These are phyloP conservation scores for Gossypium schwendimanii DNA, from an alignment of 441 rosid genomes.

Conservation along the genomic window DNA sequence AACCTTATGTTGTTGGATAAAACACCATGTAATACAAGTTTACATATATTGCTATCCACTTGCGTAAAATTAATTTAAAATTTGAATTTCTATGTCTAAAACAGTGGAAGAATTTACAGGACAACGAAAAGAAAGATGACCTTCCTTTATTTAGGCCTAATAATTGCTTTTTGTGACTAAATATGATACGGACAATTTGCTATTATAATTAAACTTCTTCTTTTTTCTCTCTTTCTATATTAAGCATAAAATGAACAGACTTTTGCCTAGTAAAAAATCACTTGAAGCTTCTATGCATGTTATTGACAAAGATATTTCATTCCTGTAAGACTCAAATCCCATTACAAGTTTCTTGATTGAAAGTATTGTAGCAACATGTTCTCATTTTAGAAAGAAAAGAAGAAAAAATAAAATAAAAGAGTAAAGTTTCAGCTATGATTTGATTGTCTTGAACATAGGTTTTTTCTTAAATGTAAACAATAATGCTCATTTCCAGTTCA, in stretches of 20 bases:
- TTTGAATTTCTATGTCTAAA: too few species aligned
- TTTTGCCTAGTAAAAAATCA: neutral
- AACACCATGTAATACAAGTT: neutral
- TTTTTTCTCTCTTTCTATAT: too few species aligned
- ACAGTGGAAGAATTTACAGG: neutral
- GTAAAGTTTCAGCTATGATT: neutral
- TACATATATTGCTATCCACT: neutral
- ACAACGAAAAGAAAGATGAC: neutral
- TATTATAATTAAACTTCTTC: neutral
- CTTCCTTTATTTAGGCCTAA: neutral
- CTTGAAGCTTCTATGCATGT: neutral
- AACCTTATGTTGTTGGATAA: neutral
- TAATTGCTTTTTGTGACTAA: neutral
- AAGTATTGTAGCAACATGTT: neutral
- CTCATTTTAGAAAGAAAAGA: neutral
- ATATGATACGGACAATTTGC: neutral
- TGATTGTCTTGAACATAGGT: neutral
- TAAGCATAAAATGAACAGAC: too few species aligned
- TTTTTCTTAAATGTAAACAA: neutral
- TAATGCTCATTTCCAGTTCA: neutral
- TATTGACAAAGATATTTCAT: neutral
- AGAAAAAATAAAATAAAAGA: neutral
- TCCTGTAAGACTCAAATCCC: neutral
- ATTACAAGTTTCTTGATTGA: neutral
- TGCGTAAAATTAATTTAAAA: too few species aligned